phyloP scores from a whole-genome alignment of 495 filamentous ascomycete species.

The Aspergillus olivimuriae region DNA sequence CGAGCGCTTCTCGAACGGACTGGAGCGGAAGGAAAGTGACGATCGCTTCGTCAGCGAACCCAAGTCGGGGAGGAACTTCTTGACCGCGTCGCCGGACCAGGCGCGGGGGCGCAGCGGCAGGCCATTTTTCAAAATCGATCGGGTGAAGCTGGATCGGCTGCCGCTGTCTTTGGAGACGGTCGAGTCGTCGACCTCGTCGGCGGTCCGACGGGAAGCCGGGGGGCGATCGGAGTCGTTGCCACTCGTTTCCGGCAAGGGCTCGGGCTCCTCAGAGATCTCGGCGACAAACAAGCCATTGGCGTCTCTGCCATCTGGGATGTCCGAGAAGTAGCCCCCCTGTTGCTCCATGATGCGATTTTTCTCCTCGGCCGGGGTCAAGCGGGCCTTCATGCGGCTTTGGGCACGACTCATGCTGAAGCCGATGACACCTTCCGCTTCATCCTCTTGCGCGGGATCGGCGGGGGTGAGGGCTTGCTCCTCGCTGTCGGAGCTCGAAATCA shows the following conservation, averaged over 20 bases:
- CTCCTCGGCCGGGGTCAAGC: constrained; percentile 67
- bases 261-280: constrained; percentile 32
- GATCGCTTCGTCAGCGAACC: constrained; percentile 40
- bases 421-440: constrained; percentile 57
- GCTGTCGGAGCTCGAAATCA: constrained; percentile 32
- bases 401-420: constrained; percentile 68
- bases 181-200: no score
- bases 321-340: constrained; percentile 49
- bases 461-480: constrained; percentile 18
- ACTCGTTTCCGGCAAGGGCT: constrained; percentile 10
- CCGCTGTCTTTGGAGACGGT: constrained; percentile 1
- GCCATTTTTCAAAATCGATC: constrained; percentile 32
- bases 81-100: constrained; percentile 34
- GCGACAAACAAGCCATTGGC: constrained; percentile 28
- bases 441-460: constrained; percentile 24
- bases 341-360: constrained; percentile 63
- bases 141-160: constrained; percentile 31
- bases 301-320: constrained; percentile 18
- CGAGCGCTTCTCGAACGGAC: constrained; percentile 20
- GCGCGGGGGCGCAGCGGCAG: constrained; percentile 34
- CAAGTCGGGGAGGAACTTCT: constrained; percentile 39
- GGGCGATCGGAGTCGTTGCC: neutral
- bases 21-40: constrained; percentile 38
- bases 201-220: constrained; percentile 1
- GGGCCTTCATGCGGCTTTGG: constrained; percentile 65